Conservation (phyloP, 345 rosid species). For the Camelina laxa region DNA sequence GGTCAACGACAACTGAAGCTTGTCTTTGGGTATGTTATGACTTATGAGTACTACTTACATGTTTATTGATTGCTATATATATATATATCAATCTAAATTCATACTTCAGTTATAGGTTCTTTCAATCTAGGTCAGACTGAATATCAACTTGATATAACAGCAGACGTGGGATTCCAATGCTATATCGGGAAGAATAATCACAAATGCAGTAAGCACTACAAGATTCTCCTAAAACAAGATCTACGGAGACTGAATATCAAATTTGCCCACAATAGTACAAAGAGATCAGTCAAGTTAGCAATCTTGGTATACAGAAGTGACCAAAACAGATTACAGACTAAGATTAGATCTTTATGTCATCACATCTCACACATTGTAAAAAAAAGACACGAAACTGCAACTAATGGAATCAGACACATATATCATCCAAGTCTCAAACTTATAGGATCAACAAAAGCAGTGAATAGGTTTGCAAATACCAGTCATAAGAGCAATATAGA, state of each 20-base stretch:
- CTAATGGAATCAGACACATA: constrained; percentile 36
- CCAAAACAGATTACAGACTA: background rate
- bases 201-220: background rate
- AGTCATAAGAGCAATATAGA: constrained; percentile 11
- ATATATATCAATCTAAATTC: no score
- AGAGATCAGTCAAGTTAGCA: background rate
- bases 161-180: no score
- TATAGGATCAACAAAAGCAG: constrained; percentile 31
- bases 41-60: no score
- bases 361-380: constrained; percentile 1
- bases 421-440: constrained; percentile 33
- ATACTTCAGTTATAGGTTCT: no score
- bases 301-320: constrained; percentile 1
- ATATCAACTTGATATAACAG: no score
- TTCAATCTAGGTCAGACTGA: no score
- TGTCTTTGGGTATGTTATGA: background rate
- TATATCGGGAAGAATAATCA: no score
- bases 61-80: no score
- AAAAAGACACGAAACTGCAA: background rate
- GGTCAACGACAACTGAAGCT: background rate
- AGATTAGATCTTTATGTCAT: background rate
- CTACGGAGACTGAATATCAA: background rate
- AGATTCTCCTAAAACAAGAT: background rate
- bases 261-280: no score
- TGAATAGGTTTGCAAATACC: constrained; percentile 12